Evolutionary conservation across 441 rosid genomes (phyloP).

Genomic region (Sinapis alba): DNA sequence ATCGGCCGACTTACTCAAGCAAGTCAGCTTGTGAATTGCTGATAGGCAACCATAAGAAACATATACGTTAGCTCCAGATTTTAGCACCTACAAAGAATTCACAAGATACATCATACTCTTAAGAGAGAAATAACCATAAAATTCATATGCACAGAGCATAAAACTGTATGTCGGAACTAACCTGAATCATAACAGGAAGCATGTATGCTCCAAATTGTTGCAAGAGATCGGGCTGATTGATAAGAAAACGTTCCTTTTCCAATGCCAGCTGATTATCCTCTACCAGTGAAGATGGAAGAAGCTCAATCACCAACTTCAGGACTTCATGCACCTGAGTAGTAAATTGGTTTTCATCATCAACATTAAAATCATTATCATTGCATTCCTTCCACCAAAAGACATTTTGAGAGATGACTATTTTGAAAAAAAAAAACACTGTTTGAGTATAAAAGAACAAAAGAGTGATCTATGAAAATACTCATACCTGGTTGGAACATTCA

Average conservation of each 20-base stretch:
- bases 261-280: slow-evolving; percentile 51
- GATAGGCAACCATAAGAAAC: slow-evolving; percentile 86
- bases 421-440: not conserved
- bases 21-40: slow-evolving; percentile 68
- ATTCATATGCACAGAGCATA: slow-evolving; percentile 1
- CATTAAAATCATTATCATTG: not conserved
- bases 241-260: slow-evolving; percentile 71
- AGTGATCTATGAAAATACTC: slow-evolving; percentile 8
- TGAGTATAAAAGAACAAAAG: slow-evolving; percentile 4
- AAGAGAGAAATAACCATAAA: slow-evolving; percentile 16
- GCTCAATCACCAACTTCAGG: slow-evolving; percentile 85
- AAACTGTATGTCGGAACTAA: slow-evolving; percentile 37
- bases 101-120: slow-evolving; percentile 25
- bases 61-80: slow-evolving; percentile 79
- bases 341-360: slow-evolving; percentile 22
- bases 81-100: slow-evolving; percentile 64
- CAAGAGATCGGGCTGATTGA: slow-evolving; percentile 64
- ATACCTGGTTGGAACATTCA: slow-evolving; percentile 84
- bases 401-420: slow-evolving; percentile 12
- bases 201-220: slow-evolving; percentile 67
- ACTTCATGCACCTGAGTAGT: slow-evolving; percentile 79
- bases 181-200: slow-evolving; percentile 86
- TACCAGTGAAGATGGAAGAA: slow-evolving; percentile 65
- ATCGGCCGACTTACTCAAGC: slow-evolving; percentile 67
- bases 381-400: slow-evolving; percentile 2